These are phyloP conservation scores for Dissoconium aciculare DNA, from an alignment of 2,329 filamentous ascomycete species.

Conservation along the genomic window DNA sequence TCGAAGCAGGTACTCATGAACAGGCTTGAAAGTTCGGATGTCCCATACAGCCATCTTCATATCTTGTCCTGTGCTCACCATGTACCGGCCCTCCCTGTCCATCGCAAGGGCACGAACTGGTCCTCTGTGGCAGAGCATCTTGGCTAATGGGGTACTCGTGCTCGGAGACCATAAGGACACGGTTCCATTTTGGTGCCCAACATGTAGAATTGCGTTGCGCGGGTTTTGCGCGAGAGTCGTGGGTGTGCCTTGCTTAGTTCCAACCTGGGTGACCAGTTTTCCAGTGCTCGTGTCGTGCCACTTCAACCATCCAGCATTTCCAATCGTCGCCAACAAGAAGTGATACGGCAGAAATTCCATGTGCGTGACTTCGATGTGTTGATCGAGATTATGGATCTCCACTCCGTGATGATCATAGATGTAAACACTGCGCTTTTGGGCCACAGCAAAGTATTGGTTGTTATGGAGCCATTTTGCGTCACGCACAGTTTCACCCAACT, in stretches of 20 bases:
- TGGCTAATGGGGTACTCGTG: constrained; percentile 69
- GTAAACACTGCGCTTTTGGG: constrained; percentile 92
- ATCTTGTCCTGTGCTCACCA: constrained; percentile 87
- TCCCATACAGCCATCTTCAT: constrained; percentile 92
- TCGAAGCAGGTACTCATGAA: constrained; percentile 74
- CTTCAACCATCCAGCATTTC: constrained; percentile 69
- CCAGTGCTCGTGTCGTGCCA: constrained; percentile 95
- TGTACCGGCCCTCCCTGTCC: constrained; percentile 82
- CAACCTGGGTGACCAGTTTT: constrained; percentile 69
- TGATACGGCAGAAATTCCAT: constrained; percentile 96
- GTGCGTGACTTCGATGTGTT: constrained; percentile 79
- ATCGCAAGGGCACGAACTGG: constrained; percentile 75
- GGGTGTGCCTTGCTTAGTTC: constrained; percentile 71
- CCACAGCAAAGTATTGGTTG: constrained; percentile 84
- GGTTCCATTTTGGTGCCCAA: constrained; percentile 87
- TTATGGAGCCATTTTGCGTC: constrained; percentile 90
- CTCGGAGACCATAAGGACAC: constrained; percentile 96
- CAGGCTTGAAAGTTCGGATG: constrained; percentile 81
- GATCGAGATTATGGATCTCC: constrained; percentile 79
- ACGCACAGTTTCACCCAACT: constrained; percentile 77
- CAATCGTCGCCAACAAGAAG: constrained; percentile 77
- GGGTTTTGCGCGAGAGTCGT: constrained; percentile 78
- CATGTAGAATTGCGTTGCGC: constrained; percentile 79
- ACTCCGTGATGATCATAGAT: constrained; percentile 88
- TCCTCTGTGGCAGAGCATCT: constrained; percentile 76